A percentile compares a stretch with the other conserved stretches of the same genome.
Evolutionary conservation across 2,329 filamentous ascomycete genomes (phyloP).

Genomic region (Orbilia ellipsospora): DNA sequence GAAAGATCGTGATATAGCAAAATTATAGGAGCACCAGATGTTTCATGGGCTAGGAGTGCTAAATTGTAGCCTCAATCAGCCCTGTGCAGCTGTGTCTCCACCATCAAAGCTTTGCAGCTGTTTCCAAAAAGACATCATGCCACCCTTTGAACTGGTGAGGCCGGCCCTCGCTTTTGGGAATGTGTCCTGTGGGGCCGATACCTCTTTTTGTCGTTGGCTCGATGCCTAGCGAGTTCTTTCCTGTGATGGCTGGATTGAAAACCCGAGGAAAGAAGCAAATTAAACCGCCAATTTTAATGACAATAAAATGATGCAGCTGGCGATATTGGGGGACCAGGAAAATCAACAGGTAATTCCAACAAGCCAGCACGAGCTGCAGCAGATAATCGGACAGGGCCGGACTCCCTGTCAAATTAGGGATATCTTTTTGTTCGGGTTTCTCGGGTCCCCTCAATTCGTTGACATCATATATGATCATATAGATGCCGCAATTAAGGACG

Average conservation of each 20-base stretch:
- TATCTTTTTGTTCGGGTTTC: slow-evolving; percentile 28
- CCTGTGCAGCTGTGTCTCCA: slow-evolving; percentile 42
- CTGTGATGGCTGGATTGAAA: slow-evolving; percentile 39
- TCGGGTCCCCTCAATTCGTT: slow-evolving; percentile 30
- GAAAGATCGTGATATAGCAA: slow-evolving; percentile 55
- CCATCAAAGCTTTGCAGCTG: slow-evolving; percentile 46
- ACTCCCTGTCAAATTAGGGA: slow-evolving; percentile 36
- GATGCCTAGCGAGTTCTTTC: slow-evolving; percentile 53
- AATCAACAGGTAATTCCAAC: slow-evolving; percentile 3
- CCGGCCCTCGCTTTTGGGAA: slow-evolving; percentile 38
- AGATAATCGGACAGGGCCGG: slow-evolving; percentile 44
- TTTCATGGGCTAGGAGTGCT: slow-evolving; percentile 48
- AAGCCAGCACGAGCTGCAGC: slow-evolving; percentile 1
- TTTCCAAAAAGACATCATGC: slow-evolving; percentile 50
- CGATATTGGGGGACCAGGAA: slow-evolving; percentile 37
- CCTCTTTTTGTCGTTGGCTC: slow-evolving; percentile 47
- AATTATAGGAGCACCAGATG: slow-evolving; percentile 54
- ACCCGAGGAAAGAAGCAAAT: slow-evolving; percentile 48
- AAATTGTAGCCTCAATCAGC: slow-evolving; percentile 55
- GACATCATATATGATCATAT: slow-evolving; percentile 43
- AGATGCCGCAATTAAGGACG: slow-evolving; percentile 56
- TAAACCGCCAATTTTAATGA: slow-evolving; percentile 44
- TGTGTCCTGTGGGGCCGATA: slow-evolving; percentile 32
- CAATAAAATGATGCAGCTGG: slow-evolving; percentile 50
- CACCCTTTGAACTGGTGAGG: slow-evolving; percentile 26